phyloP scores from a whole-genome alignment of 306 rosid genomes.

The Heteromeles arbutifolia region DNA sequence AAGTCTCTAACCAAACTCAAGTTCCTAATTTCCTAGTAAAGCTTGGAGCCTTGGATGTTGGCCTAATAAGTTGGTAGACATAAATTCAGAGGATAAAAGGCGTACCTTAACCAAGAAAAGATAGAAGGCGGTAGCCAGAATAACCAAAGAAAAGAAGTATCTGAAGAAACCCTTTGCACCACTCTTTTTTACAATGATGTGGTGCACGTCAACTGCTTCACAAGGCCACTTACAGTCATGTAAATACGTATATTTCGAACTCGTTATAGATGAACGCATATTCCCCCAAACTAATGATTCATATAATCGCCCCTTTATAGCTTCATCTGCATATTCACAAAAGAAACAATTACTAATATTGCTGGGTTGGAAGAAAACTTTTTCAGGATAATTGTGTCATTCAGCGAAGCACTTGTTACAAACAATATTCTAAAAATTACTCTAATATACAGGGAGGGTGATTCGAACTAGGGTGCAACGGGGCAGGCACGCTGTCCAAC shows the following conservation, averaged over 20 bases:
- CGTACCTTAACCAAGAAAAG: slow-evolving; percentile 43
- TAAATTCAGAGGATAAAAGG: background rate
- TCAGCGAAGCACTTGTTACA: background rate
- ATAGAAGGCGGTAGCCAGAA: slow-evolving; percentile 43
- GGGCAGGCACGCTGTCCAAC: background rate
- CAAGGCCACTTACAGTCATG: slow-evolving; percentile 52
- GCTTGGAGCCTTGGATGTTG: background rate
- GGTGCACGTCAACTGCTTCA: slow-evolving; percentile 57
- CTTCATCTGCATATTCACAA: slow-evolving; percentile 23
- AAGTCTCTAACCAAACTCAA: background rate
- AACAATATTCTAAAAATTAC: background rate
- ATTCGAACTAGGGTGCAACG: background rate
- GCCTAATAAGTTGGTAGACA: background rate
- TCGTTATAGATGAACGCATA: slow-evolving; percentile 43
- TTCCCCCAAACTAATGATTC: slow-evolving; percentile 24
- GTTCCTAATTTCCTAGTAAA: background rate
- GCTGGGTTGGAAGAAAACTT: background rate
- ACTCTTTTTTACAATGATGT: slow-evolving; percentile 40
- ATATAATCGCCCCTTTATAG: slow-evolving; percentile 1
- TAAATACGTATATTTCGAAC: slow-evolving; percentile 43
- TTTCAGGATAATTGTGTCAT: background rate
- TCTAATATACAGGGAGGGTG: background rate
- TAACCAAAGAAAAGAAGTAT: slow-evolving; percentile 33
- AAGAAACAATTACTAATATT: background rate
- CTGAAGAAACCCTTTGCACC: slow-evolving; percentile 33